These are phyloP conservation scores for Cadophora sp. DNA, from an alignment of 2,329 filamentous ascomycete species.

Conservation along the genomic window DNA sequence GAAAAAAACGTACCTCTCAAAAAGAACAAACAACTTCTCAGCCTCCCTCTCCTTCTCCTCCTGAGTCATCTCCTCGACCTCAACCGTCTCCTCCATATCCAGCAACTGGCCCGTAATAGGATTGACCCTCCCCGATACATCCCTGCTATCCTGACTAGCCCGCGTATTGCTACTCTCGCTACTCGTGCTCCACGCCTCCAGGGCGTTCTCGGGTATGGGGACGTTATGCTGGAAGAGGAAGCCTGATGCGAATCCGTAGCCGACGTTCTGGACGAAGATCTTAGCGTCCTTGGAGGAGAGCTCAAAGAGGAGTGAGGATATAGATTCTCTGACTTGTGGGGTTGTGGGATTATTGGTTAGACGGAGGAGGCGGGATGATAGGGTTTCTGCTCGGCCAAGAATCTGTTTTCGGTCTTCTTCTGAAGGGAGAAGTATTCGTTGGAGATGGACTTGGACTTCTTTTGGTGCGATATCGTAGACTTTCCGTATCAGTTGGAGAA, in stretches of 20 bases:
- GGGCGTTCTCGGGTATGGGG: conserved; percentile 71
- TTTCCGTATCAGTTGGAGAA: conserved; percentile 75
- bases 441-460: conserved; percentile 66
- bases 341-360: conserved; percentile 77
- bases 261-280: conserved; percentile 87
- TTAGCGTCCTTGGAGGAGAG: conserved; percentile 81
- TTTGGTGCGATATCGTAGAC: conserved; percentile 74
- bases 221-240: conserved; percentile 88
- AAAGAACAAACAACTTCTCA: conserved; percentile 43
- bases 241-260: conserved; percentile 92
- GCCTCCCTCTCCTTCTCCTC: conserved; percentile 88
- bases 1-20: conserved; percentile 40
- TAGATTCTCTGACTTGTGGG: conserved; percentile 74
- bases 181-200: conserved; percentile 56
- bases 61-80: conserved; percentile 78
- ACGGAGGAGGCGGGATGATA: conserved; percentile 78
- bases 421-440: conserved; percentile 74
- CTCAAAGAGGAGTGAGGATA: conserved; percentile 84
- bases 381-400: conserved; percentile 75
- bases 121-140: conserved; percentile 40
- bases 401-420: conserved; percentile 77
- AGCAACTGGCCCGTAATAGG: conserved; percentile 42
- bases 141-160: conserved; percentile 32
- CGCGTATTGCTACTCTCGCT: conserved; percentile 36
- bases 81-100: conserved; percentile 45